These are phyloP conservation scores for Lathyrus tuberosus DNA, from an alignment of 306 rosid species.

Conservation along the genomic window DNA sequence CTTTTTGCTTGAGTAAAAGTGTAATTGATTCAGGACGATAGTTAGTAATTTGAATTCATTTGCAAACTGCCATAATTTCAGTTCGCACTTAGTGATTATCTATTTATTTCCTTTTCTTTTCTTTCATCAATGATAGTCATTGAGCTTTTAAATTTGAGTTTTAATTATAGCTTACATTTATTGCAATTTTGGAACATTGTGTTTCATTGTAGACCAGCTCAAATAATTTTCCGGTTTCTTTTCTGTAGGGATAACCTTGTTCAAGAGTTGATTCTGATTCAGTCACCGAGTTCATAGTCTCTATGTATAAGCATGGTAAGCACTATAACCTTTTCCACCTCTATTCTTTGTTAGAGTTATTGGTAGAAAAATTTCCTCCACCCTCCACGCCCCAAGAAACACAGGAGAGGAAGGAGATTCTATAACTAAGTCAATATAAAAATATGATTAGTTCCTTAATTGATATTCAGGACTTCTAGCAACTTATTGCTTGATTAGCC, in stretches of 20 bases:
- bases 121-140: neutral
- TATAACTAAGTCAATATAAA: slow-evolving; percentile 16
- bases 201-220: slow-evolving; percentile 12
- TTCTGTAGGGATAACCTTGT: slow-evolving; percentile 35
- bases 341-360: slow-evolving; percentile 23
- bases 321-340: slow-evolving; percentile 4
- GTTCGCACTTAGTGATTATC: neutral
- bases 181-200: slow-evolving; percentile 17
- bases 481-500: slow-evolving; percentile 34
- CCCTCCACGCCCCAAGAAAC: neutral
- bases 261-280: slow-evolving; percentile 15
- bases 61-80: neutral
- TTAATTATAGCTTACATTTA: slow-evolving; percentile 1
- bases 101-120: neutral
- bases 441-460: slow-evolving; percentile 31
- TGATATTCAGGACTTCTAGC: slow-evolving; percentile 42
- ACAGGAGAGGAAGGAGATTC: slow-evolving; percentile 6
- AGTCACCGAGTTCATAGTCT: slow-evolving; percentile 6
- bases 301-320: slow-evolving; percentile 39
- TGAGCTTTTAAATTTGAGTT: neutral
- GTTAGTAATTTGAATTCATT: neutral
- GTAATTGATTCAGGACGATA: neutral
- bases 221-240: neutral
- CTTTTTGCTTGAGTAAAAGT: neutral
- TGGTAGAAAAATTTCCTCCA: slow-evolving; percentile 10